Base-by-base conservation (phyloP, 1,139 yeast genomes). In the Saccharomyces hybrid region DNA sequence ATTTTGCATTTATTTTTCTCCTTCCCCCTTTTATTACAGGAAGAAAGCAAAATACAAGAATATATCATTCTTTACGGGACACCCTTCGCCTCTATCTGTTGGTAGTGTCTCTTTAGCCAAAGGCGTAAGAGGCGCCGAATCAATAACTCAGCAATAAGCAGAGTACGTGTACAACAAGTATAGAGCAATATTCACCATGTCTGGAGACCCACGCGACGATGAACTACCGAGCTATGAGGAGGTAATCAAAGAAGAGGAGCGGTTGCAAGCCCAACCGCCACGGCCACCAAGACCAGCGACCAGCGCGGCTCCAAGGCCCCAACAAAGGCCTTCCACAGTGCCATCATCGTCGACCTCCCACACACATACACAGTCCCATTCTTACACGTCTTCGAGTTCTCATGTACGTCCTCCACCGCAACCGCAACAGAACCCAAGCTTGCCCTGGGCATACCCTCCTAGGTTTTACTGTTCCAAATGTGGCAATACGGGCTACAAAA, bases 391-490 rank as follows among this genome's bases (percentile, higher is more conserved):
- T 25, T 5, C 55, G 49, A 31, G 44, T 51, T 57, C 55, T 48
- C 47, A 52, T 13, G 60, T 60, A 9, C 58, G 62, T 7, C 26
- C 51, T 8, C 47, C 44, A 14, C n/a, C 49, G 44, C 53, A 23
- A 41, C 49, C 26, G 16, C 50, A 23, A 3, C 54, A 50, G 2
- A 44, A 38, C 14, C 67, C 62, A 47, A 63, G 64, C 14, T 73
- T 86, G 3, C 95, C 95, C 0, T 87, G 88, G 78, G 70, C 70
- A 52, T 88, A 86, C 64, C 95, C 96, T 0, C 70, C 62, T 2
- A 76, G 81, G 2, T 84, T 75, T 66, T 73, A 75, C 59, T 89
- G 97, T 65, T 71, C 74, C 6, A 85, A 84, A 64, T 89, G 97
- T 72, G 73, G 78, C 55, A 89, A 89, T 65, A 86, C 95, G 0